A percentile compares a stretch with the other conserved stretches of the same genome.
Evolutionary conservation across 495 filamentous ascomycete genomes (phyloP).

Genomic region (Opeltia flavorubescens): DNA sequence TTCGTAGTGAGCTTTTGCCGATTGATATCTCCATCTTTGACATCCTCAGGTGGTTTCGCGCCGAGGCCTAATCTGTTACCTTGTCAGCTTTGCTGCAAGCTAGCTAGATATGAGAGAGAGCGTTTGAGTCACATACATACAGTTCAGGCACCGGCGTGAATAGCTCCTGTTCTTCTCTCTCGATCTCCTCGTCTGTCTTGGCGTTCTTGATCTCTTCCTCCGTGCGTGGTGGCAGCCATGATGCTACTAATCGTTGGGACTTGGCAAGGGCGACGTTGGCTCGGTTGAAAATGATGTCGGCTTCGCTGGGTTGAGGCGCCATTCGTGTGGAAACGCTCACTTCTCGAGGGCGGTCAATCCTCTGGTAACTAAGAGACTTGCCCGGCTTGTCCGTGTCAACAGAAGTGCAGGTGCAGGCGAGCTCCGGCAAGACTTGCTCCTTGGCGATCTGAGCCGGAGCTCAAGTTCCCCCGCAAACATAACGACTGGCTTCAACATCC

Average conservation of each 20-base stretch:
- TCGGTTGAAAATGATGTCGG: slow-evolving; percentile 35
- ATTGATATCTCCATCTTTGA: slow-evolving; percentile 20
- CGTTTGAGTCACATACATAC: slow-evolving; percentile 19
- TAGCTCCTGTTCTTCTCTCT: slow-evolving; percentile 35
- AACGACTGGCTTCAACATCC: slow-evolving; percentile 5
- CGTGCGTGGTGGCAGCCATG: slow-evolving; percentile 35
- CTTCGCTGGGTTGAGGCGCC: slow-evolving; percentile 11
- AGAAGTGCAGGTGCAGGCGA: background rate
- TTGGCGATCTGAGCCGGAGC: background rate
- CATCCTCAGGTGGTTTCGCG: slow-evolving; percentile 24
- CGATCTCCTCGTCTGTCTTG: slow-evolving; percentile 29
- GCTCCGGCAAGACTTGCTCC: background rate
- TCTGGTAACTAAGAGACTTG: background rate
- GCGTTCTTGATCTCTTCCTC: slow-evolving; percentile 28
- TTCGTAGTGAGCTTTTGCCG: slow-evolving; percentile 28
- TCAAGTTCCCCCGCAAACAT: background rate
- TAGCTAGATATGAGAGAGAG: background rate
- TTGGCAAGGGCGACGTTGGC: slow-evolving; percentile 35
- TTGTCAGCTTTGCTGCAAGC: background rate
- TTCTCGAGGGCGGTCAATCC: no score
- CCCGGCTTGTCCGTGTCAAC: background rate
- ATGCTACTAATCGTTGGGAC: slow-evolving; percentile 36
- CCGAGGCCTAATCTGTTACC: slow-evolving; percentile 31
- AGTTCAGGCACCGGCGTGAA: slow-evolving; percentile 38
- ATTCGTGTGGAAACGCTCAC: no score